Base-by-base conservation (phyloP, 192 early-diverging fungal species). In the Chytriomyces confervae region DNA sequence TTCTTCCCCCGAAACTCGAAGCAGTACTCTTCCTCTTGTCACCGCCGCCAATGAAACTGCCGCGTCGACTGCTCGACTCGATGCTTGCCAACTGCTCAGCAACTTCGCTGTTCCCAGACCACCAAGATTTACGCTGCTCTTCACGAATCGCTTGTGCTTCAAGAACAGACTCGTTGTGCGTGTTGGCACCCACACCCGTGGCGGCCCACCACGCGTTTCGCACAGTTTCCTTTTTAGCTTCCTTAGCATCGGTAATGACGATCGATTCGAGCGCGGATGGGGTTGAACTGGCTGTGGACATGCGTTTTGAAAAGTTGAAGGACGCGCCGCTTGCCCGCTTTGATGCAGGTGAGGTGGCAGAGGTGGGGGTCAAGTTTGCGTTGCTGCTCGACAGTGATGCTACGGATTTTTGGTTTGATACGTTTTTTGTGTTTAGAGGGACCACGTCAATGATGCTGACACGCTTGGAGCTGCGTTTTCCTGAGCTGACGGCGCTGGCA, bases 1-100 rank as follows among this genome's bases (percentile, higher is more conserved):
- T 16, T 16, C 50, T 44, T 7, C 29, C 36, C 6, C 20, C 20
- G 2, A 50, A 20, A 8, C 51, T 61, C n/a, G 74, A 76, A 7
- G 74, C 74, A 7, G 64, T 66, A 13, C 51, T 61, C 49, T 66
- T 64, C 48, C 63, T 62, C 50, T 53, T 76, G 48, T 76, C 74
- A 64, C 9, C 20, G 36, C 36, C 36, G 3, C 36, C 36, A 36
- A 36, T 36, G 27, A 76, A 47, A 76, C 74, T 76, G 10, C 46
- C 29, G 13, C 74, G 11, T 24, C 64, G n/a, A 48, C 62, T 75
- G 16, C 20, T 13, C 10, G 18, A n/a, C 53, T 57, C 53, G 20
- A 57, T 57, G 13, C 13, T 20, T 5, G 53, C 53, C 20, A 57
- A 20, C 53, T 57, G 53, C 20, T 48, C 71, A 9, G 51, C 20